phyloP scores from a whole-genome alignment of 495 filamentous ascomycete species.

The Sordaria brevicollis region DNA sequence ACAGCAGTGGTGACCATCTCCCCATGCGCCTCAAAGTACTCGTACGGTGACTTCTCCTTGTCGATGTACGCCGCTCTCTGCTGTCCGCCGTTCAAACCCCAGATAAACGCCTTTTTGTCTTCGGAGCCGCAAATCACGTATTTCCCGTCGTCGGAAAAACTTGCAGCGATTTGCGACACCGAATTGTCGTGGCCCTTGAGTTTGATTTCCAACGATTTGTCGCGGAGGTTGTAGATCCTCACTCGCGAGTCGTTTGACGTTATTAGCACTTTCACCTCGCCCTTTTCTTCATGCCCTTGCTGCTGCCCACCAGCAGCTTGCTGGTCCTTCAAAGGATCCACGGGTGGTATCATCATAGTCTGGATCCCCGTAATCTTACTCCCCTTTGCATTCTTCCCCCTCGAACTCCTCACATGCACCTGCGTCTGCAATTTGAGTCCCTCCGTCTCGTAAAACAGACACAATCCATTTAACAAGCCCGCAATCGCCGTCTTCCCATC shows the following conservation, averaged over 20 bases:
- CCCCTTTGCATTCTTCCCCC: conserved; percentile 88
- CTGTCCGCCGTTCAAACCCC: conserved; percentile 52
- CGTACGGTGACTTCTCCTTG: conserved; percentile 67
- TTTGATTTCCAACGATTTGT: conserved; percentile 78
- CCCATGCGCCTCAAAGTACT: conserved; percentile 83
- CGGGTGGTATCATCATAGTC: conserved; percentile 50
- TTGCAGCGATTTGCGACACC: conserved; percentile 84
- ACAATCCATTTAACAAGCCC: conserved; percentile 75
- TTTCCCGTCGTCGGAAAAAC: conserved; percentile 76
- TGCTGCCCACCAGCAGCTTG: neutral
- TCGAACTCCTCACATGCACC: conserved; percentile 79
- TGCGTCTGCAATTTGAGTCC: conserved; percentile 74
- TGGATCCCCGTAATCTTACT: conserved; percentile 97
- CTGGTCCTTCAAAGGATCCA: neutral
- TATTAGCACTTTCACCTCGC: conserved; percentile 75
- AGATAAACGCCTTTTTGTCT: conserved; percentile 81
- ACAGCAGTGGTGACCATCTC: conserved; percentile 80
- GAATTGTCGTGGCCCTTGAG: conserved; percentile 88
- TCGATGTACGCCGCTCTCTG: conserved; percentile 42
- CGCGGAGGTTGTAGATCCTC: conserved; percentile 77
- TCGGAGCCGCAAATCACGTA: conserved; percentile 93
- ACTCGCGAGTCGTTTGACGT: conserved; percentile 94
- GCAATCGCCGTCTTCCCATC: conserved; percentile 87
- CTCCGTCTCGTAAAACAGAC: conserved; percentile 92
- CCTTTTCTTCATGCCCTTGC: conserved; percentile 21